Conservation (phyloP, 352 stramenopile genomes). For the Stephanocyclus meneghinianus region DNA sequence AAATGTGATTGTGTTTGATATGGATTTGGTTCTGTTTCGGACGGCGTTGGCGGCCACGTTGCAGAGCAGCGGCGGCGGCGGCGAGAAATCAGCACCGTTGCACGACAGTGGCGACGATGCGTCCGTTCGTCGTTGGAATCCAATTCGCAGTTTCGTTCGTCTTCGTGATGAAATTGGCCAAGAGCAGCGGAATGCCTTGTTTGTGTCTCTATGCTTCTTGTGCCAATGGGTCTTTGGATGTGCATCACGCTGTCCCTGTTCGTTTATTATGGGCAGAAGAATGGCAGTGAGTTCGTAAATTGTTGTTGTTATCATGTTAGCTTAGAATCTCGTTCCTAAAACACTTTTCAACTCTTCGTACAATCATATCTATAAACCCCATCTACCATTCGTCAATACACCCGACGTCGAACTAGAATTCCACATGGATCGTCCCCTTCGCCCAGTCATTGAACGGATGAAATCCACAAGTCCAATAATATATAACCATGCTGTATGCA, state of each 20-base stretch:
- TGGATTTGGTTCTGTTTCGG: slow-evolving; percentile 71
- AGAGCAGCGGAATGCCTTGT: slow-evolving; percentile 69
- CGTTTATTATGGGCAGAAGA: slow-evolving; percentile 66
- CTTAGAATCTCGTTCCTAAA: slow-evolving; percentile 2
- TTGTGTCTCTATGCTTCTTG: slow-evolving; percentile 72
- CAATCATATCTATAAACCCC: slow-evolving; percentile 31
- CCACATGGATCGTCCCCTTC: slow-evolving; percentile 54
- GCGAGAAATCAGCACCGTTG: slow-evolving; percentile 27
- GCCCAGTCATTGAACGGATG: slow-evolving; percentile 71
- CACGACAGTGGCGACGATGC: slow-evolving; percentile 40
- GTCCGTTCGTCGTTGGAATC: slow-evolving; percentile 14
- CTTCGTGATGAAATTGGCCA: slow-evolving; percentile 74
- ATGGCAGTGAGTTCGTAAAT: slow-evolving; percentile 55
- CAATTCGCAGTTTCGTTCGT: slow-evolving; percentile 25
- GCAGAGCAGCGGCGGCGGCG: slow-evolving; percentile 36
- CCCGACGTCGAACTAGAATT: slow-evolving; percentile 74
- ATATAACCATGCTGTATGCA: slow-evolving; percentile 61
- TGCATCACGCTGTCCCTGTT: slow-evolving; percentile 79
- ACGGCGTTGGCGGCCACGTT: slow-evolving; percentile 56
- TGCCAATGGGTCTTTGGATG: slow-evolving; percentile 49
- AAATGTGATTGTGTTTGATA: slow-evolving; percentile 80
- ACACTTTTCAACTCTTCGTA: neutral
- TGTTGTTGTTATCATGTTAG: neutral
- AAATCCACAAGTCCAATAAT: slow-evolving; percentile 61
- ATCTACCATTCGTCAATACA: slow-evolving; percentile 68